These are phyloP conservation scores for Pythium rishiriense DNA, from an alignment of 352 stramenopile species.

Conservation along the genomic window DNA sequence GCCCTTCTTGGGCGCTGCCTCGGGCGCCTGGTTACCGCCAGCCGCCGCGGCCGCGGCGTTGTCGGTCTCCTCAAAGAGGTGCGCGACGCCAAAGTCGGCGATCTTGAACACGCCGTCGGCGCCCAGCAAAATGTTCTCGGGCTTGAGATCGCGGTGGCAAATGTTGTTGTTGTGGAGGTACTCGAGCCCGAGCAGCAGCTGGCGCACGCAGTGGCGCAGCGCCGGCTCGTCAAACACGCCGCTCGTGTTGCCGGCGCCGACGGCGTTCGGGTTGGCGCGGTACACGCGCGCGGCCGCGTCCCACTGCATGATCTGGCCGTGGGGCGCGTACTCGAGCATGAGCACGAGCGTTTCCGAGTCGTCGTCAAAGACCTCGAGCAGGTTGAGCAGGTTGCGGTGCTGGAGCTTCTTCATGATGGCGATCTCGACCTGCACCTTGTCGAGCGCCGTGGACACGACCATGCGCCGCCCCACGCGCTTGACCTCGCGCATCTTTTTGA, in stretches of 20 bases:
- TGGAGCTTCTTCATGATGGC: slow-evolving; percentile 90
- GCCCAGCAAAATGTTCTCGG: slow-evolving; percentile 81
- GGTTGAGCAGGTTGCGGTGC: slow-evolving; percentile 74
- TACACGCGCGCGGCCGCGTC: slow-evolving; percentile 58
- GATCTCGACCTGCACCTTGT: slow-evolving; percentile 88
- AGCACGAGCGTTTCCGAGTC: slow-evolving; percentile 82
- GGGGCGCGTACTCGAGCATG: slow-evolving; percentile 83
- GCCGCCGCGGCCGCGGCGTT: slow-evolving; percentile 20
- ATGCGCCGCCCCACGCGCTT: slow-evolving; percentile 79
- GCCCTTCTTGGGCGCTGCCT: slow-evolving; percentile 48
- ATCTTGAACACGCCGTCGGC: slow-evolving; percentile 80
- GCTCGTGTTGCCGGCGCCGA: slow-evolving; percentile 5
- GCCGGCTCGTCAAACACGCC: slow-evolving; percentile 52
- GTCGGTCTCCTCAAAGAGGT: slow-evolving; percentile 73
- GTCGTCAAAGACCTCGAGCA: slow-evolving; percentile 85
- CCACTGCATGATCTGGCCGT: slow-evolving; percentile 87
- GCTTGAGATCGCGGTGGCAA: slow-evolving; percentile 85
- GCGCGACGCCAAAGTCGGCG: slow-evolving; percentile 82
- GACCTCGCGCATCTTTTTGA: slow-evolving; percentile 86
- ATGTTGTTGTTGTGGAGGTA: slow-evolving; percentile 88
- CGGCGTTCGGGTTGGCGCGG: slow-evolving; percentile 28
- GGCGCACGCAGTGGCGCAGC: slow-evolving; percentile 62
- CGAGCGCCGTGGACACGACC: slow-evolving; percentile 83
- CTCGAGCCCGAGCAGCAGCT: slow-evolving; percentile 75
- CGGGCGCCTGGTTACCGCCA: slow-evolving; percentile 23